phyloP scores from a whole-genome alignment of 1,284 basidiomycete genomes.

The Taiwanofungus camphoratus region DNA sequence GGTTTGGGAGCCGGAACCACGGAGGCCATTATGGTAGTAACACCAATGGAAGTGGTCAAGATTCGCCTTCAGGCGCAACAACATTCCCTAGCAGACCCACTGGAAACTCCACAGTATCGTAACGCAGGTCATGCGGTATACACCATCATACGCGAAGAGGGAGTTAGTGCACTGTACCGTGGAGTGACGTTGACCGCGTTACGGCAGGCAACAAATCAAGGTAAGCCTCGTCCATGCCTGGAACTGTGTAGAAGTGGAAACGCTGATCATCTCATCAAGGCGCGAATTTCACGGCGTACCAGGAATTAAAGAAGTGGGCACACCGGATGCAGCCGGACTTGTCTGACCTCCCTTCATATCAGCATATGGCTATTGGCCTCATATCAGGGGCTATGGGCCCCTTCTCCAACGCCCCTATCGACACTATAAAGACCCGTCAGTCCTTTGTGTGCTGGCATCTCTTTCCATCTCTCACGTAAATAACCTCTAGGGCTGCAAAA shows the following conservation, averaged over 20 bases:
- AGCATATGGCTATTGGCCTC: slow-evolving; percentile 91
- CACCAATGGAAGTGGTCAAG: slow-evolving; percentile 99
- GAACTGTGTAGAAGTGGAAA: neutral
- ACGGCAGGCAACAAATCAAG: slow-evolving; percentile 97
- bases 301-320: slow-evolving; percentile 88
- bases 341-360: slow-evolving; percentile 82
- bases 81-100: slow-evolving; percentile 94
- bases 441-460: slow-evolving; percentile 14
- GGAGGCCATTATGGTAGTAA: slow-evolving; percentile 92
- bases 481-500: slow-evolving; percentile 79
- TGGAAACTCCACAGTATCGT: slow-evolving; percentile 91
- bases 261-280: slow-evolving; percentile 37
- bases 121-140: slow-evolving; percentile 97
- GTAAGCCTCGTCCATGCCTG: slow-evolving; percentile 33
- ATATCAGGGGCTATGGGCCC: slow-evolving; percentile 98
- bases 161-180: slow-evolving; percentile 81
- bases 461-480: slow-evolving; percentile 1
- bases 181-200: slow-evolving; percentile 93
- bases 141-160: slow-evolving; percentile 93
- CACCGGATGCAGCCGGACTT: slow-evolving; percentile 73
- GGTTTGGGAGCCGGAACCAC: slow-evolving; percentile 93
- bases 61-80: slow-evolving; percentile 97
- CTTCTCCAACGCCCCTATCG: slow-evolving; percentile 95
- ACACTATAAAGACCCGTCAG: slow-evolving; percentile 94
- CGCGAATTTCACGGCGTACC: slow-evolving; percentile 98